phyloP scores from a whole-genome alignment of 495 filamentous ascomycete species.

The Podospora appendiculata region DNA sequence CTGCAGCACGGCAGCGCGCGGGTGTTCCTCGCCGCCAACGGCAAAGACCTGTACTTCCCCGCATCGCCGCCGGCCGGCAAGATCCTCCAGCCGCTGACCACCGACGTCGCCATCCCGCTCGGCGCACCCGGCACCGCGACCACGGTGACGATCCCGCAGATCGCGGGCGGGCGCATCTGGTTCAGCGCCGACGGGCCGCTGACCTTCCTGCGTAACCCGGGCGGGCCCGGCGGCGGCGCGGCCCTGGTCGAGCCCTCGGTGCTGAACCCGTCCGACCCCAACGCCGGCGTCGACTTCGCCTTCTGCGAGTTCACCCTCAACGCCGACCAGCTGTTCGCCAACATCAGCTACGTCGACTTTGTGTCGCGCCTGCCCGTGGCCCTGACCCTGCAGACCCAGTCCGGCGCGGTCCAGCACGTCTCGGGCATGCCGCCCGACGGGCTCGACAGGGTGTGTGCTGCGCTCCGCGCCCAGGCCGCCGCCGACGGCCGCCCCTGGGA shows the following conservation, averaged over 20 bases:
- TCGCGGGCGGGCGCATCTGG: slow-evolving; percentile 64
- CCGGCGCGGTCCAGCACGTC: slow-evolving; percentile 49
- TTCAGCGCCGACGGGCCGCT: slow-evolving; percentile 50
- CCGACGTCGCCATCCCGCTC: slow-evolving; percentile 60
- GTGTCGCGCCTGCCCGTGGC: slow-evolving; percentile 57
- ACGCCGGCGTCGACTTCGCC: slow-evolving; percentile 54
- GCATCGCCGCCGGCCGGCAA: slow-evolving; percentile 20
- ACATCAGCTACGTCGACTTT: slow-evolving; percentile 75
- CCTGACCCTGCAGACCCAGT: slow-evolving; percentile 47
- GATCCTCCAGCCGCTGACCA: slow-evolving; percentile 41
- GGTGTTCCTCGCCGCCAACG: slow-evolving; percentile 27
- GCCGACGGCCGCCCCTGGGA: slow-evolving; percentile 58
- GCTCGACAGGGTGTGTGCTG: slow-evolving; percentile 48
- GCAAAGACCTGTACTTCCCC: slow-evolving; percentile 28
- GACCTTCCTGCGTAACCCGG: slow-evolving; percentile 67
- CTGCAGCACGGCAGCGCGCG: slow-evolving; percentile 27
- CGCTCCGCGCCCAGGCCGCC: slow-evolving; percentile 44
- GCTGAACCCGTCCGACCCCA: slow-evolving; percentile 61
- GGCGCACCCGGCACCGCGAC: slow-evolving; percentile 52
- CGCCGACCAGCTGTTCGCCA: slow-evolving; percentile 61
- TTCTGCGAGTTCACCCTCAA: slow-evolving; percentile 77
- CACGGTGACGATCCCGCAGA: slow-evolving; percentile 57
- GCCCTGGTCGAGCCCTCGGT: slow-evolving; percentile 70
- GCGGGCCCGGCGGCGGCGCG: slow-evolving; percentile 31
- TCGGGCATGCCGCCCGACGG: slow-evolving; percentile 53